phyloP scores from a whole-genome alignment of 345 rosid species.

The Euphorbia pulcherrima region DNA sequence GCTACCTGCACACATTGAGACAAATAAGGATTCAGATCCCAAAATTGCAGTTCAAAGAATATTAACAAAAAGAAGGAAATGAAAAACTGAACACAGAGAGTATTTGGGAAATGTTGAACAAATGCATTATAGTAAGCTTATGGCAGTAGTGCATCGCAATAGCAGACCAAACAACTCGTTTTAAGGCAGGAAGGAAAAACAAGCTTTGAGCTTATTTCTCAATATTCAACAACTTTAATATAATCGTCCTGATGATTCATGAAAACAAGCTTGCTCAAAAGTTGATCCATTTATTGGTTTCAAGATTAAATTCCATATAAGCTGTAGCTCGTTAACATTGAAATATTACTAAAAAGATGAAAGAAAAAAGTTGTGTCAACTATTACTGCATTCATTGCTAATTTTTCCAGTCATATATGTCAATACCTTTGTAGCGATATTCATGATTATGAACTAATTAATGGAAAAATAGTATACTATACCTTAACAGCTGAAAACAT shows the following conservation, averaged over 20 bases:
- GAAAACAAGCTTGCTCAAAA: neutral
- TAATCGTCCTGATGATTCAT: neutral
- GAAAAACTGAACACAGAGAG: neutral
- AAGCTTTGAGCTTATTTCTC: neutral
- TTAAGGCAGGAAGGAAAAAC: neutral
- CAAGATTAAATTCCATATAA: neutral
- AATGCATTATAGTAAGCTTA: neutral
- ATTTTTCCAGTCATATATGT: neutral
- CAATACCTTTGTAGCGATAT: neutral
- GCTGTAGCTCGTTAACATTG: neutral
- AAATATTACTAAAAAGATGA: neutral
- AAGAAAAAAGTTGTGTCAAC: neutral
- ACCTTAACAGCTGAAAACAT: constrained; percentile 85
- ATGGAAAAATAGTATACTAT: constrained; percentile 10
- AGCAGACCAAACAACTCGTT: neutral
- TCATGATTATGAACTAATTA: neutral
- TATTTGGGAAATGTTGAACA: neutral
- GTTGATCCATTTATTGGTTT: neutral
- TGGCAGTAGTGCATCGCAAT: neutral
- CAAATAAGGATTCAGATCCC: constrained; percentile 7
- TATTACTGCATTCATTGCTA: neutral
- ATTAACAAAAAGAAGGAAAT: neutral
- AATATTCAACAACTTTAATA: neutral
- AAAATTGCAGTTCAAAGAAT: neutral
- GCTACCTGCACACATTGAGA: constrained; percentile 53